Evolutionary conservation across 2,329 filamentous ascomycete genomes (phyloP).

Genomic region (Beauveria sp.): DNA sequence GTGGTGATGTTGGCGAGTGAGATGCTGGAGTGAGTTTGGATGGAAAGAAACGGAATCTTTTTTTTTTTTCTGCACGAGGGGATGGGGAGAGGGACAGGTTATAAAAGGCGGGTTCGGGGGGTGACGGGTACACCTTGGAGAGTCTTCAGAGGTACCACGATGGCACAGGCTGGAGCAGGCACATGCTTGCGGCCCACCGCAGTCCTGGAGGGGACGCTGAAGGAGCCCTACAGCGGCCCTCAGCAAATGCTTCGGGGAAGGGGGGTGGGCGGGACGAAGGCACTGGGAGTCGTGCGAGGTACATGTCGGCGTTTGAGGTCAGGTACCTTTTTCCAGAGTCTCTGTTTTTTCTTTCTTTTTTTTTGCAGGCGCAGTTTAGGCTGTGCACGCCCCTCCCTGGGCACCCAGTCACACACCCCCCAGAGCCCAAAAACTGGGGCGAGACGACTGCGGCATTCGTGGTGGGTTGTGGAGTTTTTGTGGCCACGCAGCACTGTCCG

Average conservation of each 20-base stretch:
- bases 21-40: slow-evolving; percentile 11
- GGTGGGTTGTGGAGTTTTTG: slow-evolving; percentile 3
- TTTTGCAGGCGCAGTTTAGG: neutral
- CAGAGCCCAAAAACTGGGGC: slow-evolving; percentile 4
- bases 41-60: slow-evolving; percentile 15
- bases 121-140: slow-evolving; percentile 9
- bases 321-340: slow-evolving; percentile 11
- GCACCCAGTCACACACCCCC: neutral
- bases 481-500: slow-evolving; percentile 1
- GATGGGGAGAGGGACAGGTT: slow-evolving; percentile 20
- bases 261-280: slow-evolving; percentile 12
- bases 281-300: slow-evolving; percentile 13
- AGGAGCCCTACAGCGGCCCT: slow-evolving; percentile 1
- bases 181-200: slow-evolving; percentile 12
- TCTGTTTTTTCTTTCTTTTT: neutral
- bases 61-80: slow-evolving; percentile 14
- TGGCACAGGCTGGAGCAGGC: slow-evolving; percentile 2
- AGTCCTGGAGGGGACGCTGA: neutral
- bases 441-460: slow-evolving; percentile 7
- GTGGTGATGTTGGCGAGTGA: neutral
- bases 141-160: slow-evolving; percentile 10
- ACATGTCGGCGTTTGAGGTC: slow-evolving; percentile 14
- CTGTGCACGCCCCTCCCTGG: slow-evolving; percentile 1
- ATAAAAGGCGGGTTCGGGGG: slow-evolving; percentile 20
- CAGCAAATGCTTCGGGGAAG: neutral